Evolutionary conservation across 2,329 filamentous ascomycete genomes (phyloP).

Genomic region (Paraphoma chrysanthemicola): DNA sequence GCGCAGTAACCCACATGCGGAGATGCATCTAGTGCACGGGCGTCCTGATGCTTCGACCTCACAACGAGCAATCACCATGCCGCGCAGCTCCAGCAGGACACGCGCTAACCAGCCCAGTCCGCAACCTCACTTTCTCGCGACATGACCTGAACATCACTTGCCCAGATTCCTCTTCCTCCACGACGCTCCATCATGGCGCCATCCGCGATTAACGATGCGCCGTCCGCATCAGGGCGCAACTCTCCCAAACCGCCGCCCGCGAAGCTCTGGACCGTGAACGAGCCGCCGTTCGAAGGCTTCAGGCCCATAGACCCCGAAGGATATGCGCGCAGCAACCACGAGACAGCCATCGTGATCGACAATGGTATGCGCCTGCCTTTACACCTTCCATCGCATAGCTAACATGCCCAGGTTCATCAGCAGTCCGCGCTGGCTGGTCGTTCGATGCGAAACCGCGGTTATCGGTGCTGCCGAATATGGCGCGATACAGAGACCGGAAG

Average conservation of each 20-base stretch:
- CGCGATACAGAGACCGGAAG: conserved; percentile 94
- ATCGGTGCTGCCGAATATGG: conserved; percentile 85
- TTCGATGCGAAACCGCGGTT: conserved; percentile 85
- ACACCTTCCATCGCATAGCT: conserved; percentile 10
- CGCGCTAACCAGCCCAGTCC: conserved; percentile 22
- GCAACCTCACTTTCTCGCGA: conserved; percentile 21
- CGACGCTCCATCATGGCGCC: conserved; percentile 41
- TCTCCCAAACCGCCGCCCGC: conserved; percentile 61
- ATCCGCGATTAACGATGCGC: conserved; percentile 47
- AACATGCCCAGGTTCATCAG: conserved; percentile 73
- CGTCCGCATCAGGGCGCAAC: conserved; percentile 52
- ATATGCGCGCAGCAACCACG: conserved; percentile 67
- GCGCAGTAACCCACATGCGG: conserved; percentile 11
- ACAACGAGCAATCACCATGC: conserved; percentile 24
- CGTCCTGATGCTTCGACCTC: conserved; percentile 17
- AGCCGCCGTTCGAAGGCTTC: conserved; percentile 68
- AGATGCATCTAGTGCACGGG: conserved; percentile 32
- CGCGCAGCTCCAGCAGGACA: conserved; percentile 18
- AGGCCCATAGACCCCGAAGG: conserved; percentile 69
- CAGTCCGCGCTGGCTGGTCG: conserved; percentile 93
- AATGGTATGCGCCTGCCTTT: conserved; percentile 70
- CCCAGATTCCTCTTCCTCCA: conserved; percentile 15
- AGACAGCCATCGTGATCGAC: conserved; percentile 91
- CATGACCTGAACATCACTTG: conserved; percentile 31
- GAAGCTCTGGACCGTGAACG: conserved; percentile 60